Percentiles rank a stretch among this genome's conserved stretches.
Evolutionary conservation across 192 early-diverging fungal genomes (phyloP).

Genomic region (Ramicandelaber brevisporus): DNA sequence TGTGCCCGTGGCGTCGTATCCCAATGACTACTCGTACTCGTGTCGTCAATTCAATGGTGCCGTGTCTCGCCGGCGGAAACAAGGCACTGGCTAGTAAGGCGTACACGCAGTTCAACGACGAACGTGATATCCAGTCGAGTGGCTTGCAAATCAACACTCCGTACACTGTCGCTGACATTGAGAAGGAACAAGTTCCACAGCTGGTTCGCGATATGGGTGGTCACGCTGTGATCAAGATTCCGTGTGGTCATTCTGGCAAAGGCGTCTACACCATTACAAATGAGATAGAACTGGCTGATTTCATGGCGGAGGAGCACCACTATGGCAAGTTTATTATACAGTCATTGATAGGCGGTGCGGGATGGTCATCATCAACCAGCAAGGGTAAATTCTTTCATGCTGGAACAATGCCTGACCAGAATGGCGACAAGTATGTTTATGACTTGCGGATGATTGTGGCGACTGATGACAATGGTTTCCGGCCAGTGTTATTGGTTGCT

Average conservation of each 20-base stretch:
- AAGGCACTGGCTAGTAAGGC: conserved; percentile 75
- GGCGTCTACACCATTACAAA: conserved; percentile 80
- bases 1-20: conserved; percentile 71
- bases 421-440: conserved; percentile 57
- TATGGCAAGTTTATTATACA: conserved; percentile 87
- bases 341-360: conserved; percentile 61
- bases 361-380: conserved; percentile 45
- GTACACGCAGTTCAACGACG: conserved; percentile 63
- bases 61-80: conserved; percentile 70
- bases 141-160: conserved; percentile 48
- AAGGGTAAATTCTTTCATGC: conserved; percentile 70
- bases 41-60: conserved; percentile 56
- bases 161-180: conserved; percentile 68
- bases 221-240: conserved; percentile 60
- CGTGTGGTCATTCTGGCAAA: conserved; percentile 70
- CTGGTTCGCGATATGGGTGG: conserved; percentile 68
- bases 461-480: conserved; percentile 42
- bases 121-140: conserved; percentile 32
- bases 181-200: conserved; percentile 49
- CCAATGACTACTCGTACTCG: conserved; percentile 48
- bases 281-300: conserved; percentile 35
- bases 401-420: conserved; percentile 77
- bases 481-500: conserved; percentile 59
- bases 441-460: conserved; percentile 73
- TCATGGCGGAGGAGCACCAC: conserved; percentile 49